These are phyloP conservation scores for Alternaria longipes DNA, from an alignment of 2,329 filamentous ascomycete genomes.

Conservation along the genomic window DNA sequence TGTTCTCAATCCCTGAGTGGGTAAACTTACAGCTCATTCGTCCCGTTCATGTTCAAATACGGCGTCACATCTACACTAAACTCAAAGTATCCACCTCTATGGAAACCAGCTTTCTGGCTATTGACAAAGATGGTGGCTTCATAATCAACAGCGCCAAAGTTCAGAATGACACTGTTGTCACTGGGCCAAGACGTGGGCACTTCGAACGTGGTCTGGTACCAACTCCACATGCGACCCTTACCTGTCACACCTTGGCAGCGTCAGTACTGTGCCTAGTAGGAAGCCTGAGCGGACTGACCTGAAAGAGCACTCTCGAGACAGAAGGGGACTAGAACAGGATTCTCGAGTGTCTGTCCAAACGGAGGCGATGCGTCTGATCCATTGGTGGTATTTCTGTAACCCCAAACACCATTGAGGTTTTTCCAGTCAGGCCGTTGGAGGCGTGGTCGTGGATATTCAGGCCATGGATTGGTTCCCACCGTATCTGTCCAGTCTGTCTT, in stretches of 20 bases:
- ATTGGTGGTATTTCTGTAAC: slow-evolving; percentile 57
- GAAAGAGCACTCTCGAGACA: slow-evolving; percentile 65
- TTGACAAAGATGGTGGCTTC: slow-evolving; percentile 68
- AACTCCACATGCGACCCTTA: slow-evolving; percentile 52
- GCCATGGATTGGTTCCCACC: slow-evolving; percentile 65
- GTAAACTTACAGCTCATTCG: slow-evolving; percentile 64
- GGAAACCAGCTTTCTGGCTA: slow-evolving; percentile 60
- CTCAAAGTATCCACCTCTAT: slow-evolving; percentile 69
- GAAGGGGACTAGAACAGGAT: slow-evolving; percentile 62
- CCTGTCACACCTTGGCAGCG: slow-evolving; percentile 52
- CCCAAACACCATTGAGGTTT: slow-evolving; percentile 68
- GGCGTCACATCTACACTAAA: slow-evolving; percentile 69
- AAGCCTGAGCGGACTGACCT: slow-evolving; percentile 42
- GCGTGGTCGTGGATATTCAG: slow-evolving; percentile 66
- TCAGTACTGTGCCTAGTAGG: slow-evolving; percentile 52
- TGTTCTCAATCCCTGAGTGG: neutral
- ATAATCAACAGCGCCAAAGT: slow-evolving; percentile 69
- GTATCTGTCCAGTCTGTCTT: slow-evolving; percentile 62
- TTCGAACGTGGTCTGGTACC: slow-evolving; percentile 62
- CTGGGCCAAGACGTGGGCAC: slow-evolving; percentile 59
- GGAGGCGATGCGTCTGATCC: slow-evolving; percentile 56
- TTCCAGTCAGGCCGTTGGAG: slow-evolving; percentile 64
- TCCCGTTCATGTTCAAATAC: slow-evolving; percentile 51
- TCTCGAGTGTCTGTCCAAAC: slow-evolving; percentile 53
- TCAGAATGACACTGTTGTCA: slow-evolving; percentile 58